Percentiles rank a stretch among this genome's conserved stretches.
Conservation (phyloP, 805 yeast genomes). For the Dipodascopsis tothii region DNA sequence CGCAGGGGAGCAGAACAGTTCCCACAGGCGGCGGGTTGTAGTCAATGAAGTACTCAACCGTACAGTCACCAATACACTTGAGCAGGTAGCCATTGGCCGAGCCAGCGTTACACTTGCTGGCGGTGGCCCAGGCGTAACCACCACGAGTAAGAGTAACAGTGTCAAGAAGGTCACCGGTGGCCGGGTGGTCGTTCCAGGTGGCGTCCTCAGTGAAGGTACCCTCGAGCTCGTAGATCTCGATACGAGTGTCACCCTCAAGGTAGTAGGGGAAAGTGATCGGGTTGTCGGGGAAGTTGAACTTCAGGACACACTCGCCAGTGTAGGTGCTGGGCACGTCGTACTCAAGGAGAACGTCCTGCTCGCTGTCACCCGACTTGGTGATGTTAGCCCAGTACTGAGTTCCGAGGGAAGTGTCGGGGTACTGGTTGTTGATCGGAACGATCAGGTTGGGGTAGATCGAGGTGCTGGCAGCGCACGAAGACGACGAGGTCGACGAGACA, state of each 20-base stretch:
- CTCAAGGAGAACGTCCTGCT: constrained; percentile 21
- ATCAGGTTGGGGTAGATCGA: constrained; percentile 22
- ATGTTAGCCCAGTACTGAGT: constrained; percentile 22
- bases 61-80: constrained; percentile 20
- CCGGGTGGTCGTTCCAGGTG: constrained; percentile 21
- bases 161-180: constrained; percentile 16
- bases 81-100: constrained; percentile 13
- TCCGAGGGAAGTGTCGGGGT: constrained; percentile 21
- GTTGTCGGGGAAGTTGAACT: constrained; percentile 21
- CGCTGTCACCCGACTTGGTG: constrained; percentile 15
- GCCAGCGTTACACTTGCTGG: constrained; percentile 12
- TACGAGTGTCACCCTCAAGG: constrained; percentile 19
- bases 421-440: constrained; percentile 18
- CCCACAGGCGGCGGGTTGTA: constrained; percentile 24
- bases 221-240: constrained; percentile 14
- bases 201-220: constrained; percentile 8
- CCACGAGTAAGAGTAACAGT: constrained; percentile 19
- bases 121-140: constrained; percentile 9
- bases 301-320: constrained; percentile 19
- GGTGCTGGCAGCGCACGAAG: constrained; percentile 15
- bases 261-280: constrained; percentile 19
- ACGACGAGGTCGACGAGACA: constrained; percentile 10
- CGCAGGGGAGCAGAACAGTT: constrained; percentile 21
- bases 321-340: constrained; percentile 11
- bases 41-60: constrained; percentile 20